These are phyloP conservation scores for Citrus medica DNA, from an alignment of 345 rosid species.

Conservation along the genomic window DNA sequence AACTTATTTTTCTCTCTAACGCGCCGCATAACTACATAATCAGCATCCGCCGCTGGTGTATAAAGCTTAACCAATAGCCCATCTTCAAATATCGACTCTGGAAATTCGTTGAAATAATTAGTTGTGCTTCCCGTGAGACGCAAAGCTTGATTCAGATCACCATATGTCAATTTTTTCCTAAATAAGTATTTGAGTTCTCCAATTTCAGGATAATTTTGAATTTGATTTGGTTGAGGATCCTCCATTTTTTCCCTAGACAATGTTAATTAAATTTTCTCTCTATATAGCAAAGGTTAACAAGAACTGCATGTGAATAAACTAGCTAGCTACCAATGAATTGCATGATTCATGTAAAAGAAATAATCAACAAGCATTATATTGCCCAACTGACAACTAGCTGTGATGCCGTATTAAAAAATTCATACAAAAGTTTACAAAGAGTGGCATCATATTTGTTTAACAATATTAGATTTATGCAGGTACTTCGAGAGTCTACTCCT, in stretches of 20 bases:
- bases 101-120: neutral
- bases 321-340: neutral
- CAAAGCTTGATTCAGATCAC: neutral
- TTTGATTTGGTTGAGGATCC: neutral
- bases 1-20: too few species aligned
- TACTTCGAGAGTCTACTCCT: too few species aligned
- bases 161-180: neutral
- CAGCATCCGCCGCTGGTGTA: neutral
- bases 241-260: neutral
- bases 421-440: neutral
- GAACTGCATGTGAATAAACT: neutral
- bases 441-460: too few species aligned
- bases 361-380: too few species aligned
- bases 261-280: neutral
- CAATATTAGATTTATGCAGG: too few species aligned
- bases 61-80: too few species aligned
- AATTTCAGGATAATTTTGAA: neutral
- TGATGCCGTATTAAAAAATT: too few species aligned
- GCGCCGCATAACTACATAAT: too few species aligned
- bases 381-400: neutral
- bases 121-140: neutral
- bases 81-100: neutral
- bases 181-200: neutral
- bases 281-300: neutral
- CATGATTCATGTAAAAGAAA: neutral